A percentile compares a stretch with the other conserved stretches of the same genome.
Evolutionary conservation across 306 rosid genomes (phyloP).

Genomic region (Mimosa pudica): DNA sequence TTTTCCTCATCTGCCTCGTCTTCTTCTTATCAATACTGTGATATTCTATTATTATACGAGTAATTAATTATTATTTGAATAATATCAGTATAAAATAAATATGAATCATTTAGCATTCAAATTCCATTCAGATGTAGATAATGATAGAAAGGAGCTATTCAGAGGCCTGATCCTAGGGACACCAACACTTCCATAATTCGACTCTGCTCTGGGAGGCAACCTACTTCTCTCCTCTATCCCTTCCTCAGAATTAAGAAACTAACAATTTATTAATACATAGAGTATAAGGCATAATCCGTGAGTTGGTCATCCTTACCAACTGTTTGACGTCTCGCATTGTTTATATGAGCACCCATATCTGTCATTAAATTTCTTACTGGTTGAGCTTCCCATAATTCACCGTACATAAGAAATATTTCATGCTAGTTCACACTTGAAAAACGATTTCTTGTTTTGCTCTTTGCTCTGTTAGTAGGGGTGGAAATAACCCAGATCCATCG

Average conservation of each 20-base stretch:
- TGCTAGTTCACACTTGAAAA: background rate
- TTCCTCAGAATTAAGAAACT: background rate
- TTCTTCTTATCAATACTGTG: background rate
- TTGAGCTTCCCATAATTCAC: background rate
- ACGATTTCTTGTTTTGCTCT: too few species aligned
- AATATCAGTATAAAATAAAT: too few species aligned
- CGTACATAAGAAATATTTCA: background rate
- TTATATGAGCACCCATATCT: background rate
- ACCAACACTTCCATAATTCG: constrained; percentile 56
- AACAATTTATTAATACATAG: background rate
- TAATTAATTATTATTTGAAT: background rate
- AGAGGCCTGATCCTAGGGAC: constrained; percentile 75
- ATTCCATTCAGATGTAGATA: background rate
- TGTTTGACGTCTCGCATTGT: background rate
- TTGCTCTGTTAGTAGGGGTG: too few species aligned
- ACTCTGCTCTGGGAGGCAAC: constrained; percentile 73
- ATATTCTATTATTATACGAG: background rate
- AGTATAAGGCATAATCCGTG: background rate
- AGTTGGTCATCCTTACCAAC: background rate
- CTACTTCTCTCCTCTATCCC: constrained; percentile 36
- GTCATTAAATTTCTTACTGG: background rate
- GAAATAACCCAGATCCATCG: too few species aligned
- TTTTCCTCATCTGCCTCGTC: background rate
- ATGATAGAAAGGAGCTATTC: constrained; percentile 37
- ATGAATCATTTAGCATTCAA: background rate